A percentile compares a stretch with the other conserved stretches of the same genome.
Evolutionary conservation across 2,329 filamentous ascomycete species (phyloP).

Genomic region (Tolypocladium tropicale): DNA sequence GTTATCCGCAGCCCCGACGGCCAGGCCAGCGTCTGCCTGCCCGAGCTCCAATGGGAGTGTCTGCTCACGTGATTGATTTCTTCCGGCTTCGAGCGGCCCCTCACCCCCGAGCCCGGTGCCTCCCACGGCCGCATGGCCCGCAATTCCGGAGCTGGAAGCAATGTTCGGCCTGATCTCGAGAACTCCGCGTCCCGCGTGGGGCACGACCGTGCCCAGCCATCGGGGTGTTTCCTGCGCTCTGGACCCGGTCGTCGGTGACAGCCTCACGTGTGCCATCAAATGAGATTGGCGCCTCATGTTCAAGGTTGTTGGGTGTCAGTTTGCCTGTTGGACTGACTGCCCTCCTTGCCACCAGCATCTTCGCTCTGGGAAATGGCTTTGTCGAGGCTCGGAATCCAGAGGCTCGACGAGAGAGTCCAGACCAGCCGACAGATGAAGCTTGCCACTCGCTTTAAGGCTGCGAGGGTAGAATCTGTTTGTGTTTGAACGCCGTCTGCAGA

Average conservation of each 20-base stretch:
- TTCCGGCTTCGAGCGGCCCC: not conserved
- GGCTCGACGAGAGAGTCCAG: constrained; percentile 28
- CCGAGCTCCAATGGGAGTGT: too few relatives aligned
- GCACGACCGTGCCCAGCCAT: not conserved
- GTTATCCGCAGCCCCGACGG: not conserved
- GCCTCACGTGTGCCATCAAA: constrained; percentile 38
- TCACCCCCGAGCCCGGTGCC: not conserved
- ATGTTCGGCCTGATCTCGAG: not conserved
- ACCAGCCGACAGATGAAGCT: constrained; percentile 23
- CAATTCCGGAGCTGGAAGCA: not conserved
- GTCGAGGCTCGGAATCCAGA: constrained; percentile 40
- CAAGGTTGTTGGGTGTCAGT: constrained; percentile 56
- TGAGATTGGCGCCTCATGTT: constrained; percentile 63
- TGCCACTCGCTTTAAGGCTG: constrained; percentile 37
- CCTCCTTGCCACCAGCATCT: constrained; percentile 41
- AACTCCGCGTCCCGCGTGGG: too few relatives aligned
- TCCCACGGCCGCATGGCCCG: not conserved
- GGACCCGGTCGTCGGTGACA: constrained; percentile 52
- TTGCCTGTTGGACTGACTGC: constrained; percentile 44
- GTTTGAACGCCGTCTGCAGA: too few relatives aligned
- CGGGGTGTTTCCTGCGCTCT: constrained; percentile 46
- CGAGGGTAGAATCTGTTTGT: constrained; percentile 48
- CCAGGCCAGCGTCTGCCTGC: too few relatives aligned
- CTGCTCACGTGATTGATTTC: not conserved
- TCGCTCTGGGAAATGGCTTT: constrained; percentile 48